Conservation (phyloP, 2,329 filamentous ascomycete species). For the Cadophora gregata region DNA sequence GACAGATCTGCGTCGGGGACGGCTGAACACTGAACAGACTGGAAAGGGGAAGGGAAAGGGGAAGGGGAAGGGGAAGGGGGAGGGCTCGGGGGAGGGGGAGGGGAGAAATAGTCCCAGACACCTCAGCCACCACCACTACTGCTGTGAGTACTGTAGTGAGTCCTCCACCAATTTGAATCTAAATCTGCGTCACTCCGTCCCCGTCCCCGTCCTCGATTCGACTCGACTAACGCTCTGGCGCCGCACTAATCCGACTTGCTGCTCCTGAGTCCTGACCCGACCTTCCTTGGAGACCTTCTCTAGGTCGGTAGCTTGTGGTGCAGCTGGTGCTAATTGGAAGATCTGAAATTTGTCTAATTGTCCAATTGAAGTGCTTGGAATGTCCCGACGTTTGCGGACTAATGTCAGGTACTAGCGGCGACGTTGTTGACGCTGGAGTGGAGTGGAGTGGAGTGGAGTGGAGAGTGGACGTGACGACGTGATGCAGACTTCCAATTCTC, state of each 20-base stretch:
- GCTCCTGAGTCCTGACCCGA: background rate
- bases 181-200: too few relatives aligned
- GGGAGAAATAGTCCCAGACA: background rate
- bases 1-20: background rate
- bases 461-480: background rate
- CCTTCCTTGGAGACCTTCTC: background rate
- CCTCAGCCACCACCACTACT: background rate
- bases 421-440: background rate
- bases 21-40: background rate
- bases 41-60: too few relatives aligned
- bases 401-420: conserved; percentile 35
- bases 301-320: background rate
- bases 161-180: too few relatives aligned
- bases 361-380: conserved; percentile 25
- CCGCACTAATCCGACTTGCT: background rate
- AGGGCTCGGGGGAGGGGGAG: too few relatives aligned
- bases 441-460: too few relatives aligned
- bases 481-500: too few relatives aligned
- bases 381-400: conserved; percentile 31
- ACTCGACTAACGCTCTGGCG: background rate
- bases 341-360: conserved; percentile 13
- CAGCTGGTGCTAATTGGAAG: background rate
- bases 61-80: too few relatives aligned
- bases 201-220: background rate
- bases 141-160: too few relatives aligned